Evolutionary conservation across 306 rosid species (phyloP), one percentile per base, ranked within the genome.

Genomic region (Gleditsia sinensis): DNA sequence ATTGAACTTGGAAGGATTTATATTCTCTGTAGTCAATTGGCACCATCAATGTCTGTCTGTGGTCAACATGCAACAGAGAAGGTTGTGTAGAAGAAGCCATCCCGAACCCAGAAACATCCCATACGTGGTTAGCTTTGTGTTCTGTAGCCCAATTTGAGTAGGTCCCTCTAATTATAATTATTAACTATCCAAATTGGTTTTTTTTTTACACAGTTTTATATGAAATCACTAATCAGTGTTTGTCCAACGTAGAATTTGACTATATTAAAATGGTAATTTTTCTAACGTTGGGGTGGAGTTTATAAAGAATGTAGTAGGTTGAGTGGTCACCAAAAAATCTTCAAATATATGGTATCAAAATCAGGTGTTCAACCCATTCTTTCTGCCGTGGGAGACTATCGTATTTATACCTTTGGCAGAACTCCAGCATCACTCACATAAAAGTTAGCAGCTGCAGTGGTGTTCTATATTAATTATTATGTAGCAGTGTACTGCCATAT

Each of bases 341-440:
- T n/a, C n/a, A n/a, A n/a, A n/a, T n/a, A n/a, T n/a, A n/a, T n/a
- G n/a, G n/a, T n/a, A n/a, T n/a, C n/a, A n/a, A 73, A 33, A 27
- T 57, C 67, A 27, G 4, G 71, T 53, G 19, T 12, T 51, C 6
- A 53, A 46, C 42, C 67, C 17, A 17, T 25, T 74, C 45, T 76
- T 77, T 46, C 19, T 57, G 21, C 54, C 53, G 42, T 71, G 19
- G 7, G 43, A 14, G 58, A 55, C 34, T 39, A 28, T 20, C 9
- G 39, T 63, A 53, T 21, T 43, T 12, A 46, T 9, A 51, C 25
- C 9, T 43, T 46, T 71, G 60, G 56, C 32, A 46, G 32, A 37
- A 69, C 65, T 48, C 76, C 57, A 37, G 13, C 20, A 34, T 36
- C 48, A 61, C 48, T 30, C 12, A 11, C n/a, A n/a, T n/a, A n/a